Percentiles rank a stretch among this genome's conserved stretches.
Conservation (phyloP, 306 rosid genomes). For the Sicyos baderoa region DNA sequence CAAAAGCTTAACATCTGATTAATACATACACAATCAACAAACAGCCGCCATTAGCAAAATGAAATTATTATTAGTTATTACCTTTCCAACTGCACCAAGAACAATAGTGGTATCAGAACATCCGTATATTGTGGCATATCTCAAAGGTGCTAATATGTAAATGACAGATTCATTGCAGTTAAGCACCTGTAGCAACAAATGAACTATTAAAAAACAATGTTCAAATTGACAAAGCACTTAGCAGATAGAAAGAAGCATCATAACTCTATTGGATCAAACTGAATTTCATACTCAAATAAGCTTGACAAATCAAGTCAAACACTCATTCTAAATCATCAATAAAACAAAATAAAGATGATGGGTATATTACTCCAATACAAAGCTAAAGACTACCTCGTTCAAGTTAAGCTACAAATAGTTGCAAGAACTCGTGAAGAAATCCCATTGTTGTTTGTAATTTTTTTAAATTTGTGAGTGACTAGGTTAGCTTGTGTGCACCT, state of each 20-base stretch:
- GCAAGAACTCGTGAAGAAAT: neutral
- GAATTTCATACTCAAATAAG: neutral
- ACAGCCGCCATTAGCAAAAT: slow-evolving; percentile 3
- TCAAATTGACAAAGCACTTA: slow-evolving; percentile 9
- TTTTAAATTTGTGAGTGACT: neutral
- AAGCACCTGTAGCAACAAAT: slow-evolving; percentile 54
- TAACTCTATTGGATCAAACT: neutral
- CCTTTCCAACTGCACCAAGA: slow-evolving; percentile 98
- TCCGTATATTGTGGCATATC: slow-evolving; percentile 89
- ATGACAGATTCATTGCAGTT: slow-evolving; percentile 85
- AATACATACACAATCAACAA: neutral
- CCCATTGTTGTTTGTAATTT: neutral
- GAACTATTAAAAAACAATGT: neutral
- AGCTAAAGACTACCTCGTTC: neutral
- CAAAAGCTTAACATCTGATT: neutral
- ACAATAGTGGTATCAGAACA: slow-evolving; percentile 94
- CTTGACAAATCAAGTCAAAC: neutral
- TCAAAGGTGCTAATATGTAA: slow-evolving; percentile 79
- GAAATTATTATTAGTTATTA: slow-evolving; percentile 26
- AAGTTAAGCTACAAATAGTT: neutral
- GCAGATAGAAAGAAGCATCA: neutral
- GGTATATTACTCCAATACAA: neutral
- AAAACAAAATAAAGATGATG: neutral
- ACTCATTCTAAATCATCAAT: neutral
- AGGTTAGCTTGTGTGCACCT: neutral